phyloP scores from a whole-genome alignment of 2,329 filamentous ascomycete species.

The Pseudogymnoascus pannorum region DNA sequence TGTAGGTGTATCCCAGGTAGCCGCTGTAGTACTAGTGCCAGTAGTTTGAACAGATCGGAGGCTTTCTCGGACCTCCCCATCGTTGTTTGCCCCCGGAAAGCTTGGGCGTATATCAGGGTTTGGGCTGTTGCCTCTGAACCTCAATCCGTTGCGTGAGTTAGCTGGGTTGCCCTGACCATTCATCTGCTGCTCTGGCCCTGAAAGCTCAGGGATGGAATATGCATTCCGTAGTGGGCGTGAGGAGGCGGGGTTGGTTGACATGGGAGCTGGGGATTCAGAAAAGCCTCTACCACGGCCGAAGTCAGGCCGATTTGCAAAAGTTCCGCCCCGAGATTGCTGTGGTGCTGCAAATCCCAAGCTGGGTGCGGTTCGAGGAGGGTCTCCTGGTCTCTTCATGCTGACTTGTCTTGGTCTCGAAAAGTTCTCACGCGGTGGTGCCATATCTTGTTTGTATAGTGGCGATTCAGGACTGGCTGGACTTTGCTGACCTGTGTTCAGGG shows the following conservation, averaged over 20 bases:
- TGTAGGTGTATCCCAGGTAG: not conserved
- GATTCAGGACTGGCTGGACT: slow-evolving; percentile 22
- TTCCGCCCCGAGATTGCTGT: slow-evolving; percentile 18
- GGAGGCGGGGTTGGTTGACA: slow-evolving; percentile 11
- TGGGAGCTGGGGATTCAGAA: slow-evolving; percentile 19
- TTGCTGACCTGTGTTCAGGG: slow-evolving; percentile 26
- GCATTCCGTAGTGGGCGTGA: slow-evolving; percentile 23
- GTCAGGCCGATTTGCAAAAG: slow-evolving; percentile 14
- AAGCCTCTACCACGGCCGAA: slow-evolving; percentile 23
- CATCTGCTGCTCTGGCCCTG: slow-evolving; percentile 24
- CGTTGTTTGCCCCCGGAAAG: slow-evolving; percentile 24
- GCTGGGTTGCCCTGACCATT: slow-evolving; percentile 25
- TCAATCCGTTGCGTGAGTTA: slow-evolving; percentile 19
- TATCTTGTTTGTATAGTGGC: slow-evolving; percentile 18
- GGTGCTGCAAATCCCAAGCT: slow-evolving; percentile 20
- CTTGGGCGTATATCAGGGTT: slow-evolving; percentile 23
- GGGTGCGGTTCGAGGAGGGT: slow-evolving; percentile 22
- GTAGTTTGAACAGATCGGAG: slow-evolving; percentile 41
- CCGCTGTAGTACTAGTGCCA: not conserved
- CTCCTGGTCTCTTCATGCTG: slow-evolving; percentile 22
- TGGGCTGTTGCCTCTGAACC: slow-evolving; percentile 17
- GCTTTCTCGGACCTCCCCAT: slow-evolving; percentile 45
- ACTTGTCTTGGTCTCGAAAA: slow-evolving; percentile 26
- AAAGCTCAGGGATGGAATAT: slow-evolving; percentile 28
- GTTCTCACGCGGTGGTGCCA: slow-evolving; percentile 19